Evolutionary conservation across 768 basidiomycete species (phyloP), one percentile per base, ranked within the genome.

Genomic region (Rhodotorula taiwanensis): DNA sequence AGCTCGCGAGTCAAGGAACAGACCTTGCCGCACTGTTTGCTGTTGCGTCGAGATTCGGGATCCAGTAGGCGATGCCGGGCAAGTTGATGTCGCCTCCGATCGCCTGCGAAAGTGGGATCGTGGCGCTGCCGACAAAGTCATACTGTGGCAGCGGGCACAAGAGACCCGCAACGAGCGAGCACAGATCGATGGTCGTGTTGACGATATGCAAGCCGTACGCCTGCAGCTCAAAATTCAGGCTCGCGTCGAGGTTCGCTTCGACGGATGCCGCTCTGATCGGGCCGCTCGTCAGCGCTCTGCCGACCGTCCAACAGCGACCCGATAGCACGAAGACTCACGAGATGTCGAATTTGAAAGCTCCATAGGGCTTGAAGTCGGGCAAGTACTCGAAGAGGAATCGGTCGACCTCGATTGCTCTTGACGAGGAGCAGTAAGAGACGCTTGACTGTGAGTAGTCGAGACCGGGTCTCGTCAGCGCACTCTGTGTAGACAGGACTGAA

Each of bases 21-120:
- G n/a, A n/a, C n/a, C n/a, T n/a, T n/a, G 80, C 9, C 84, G 81
- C 57, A 97, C 77, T 70, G 36, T 90, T 87, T 0, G 84, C 91
- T 72, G 83, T 91, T 23, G 88, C 91, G 74, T 97, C 91, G 9
- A 97, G 80, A 76, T 99, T 88, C 8, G 94, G 94, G 42, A 99
- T 86, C 45, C 79, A 77, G 75, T 84, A 99, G 0, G 88, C 90
- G 55, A 94, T 88, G 27, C 75, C 75, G 1, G 92, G 61, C 42
- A 79, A 76, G 27, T 79, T 72, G 45, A 89, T 78, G 45, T 81
- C 80, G 49, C 86, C 75, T 28, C 83, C 48, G 1, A 67, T 43
- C 14, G 41, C 16, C 18, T 51, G 25, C 0, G 67, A 63, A 1
- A 69, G 63, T 2, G 64, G 67, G 6, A 65, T 62, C 1, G 67